Percentiles rank a stretch among this genome's conserved stretches.
Evolutionary conservation across 2,329 filamentous ascomycete genomes (phyloP).

Genomic region (Emmonsia crescens): DNA sequence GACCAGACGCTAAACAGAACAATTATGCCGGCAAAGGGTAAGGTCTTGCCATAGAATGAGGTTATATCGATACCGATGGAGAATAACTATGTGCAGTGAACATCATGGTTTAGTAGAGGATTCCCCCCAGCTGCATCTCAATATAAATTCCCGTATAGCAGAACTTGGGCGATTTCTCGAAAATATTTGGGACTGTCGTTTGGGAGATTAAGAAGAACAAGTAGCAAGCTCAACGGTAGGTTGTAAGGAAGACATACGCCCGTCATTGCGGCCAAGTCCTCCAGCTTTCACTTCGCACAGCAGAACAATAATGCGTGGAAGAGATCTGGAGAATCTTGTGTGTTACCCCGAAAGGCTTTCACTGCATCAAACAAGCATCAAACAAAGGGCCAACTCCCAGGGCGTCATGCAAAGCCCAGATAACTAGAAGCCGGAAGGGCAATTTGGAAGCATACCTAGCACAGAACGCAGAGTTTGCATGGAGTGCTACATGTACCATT

Average conservation of each 20-base stretch:
- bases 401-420: neutral
- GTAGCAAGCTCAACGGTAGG: neutral
- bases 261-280: too few relatives aligned
- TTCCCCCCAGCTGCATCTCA: too few relatives aligned
- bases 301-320: neutral
- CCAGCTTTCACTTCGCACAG: neutral
- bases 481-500: neutral
- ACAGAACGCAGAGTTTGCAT: neutral
- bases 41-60: too few relatives aligned
- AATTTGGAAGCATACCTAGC: neutral
- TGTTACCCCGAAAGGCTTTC: neutral
- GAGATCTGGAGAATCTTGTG: neutral
- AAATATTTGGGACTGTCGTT: neutral
- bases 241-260: neutral
- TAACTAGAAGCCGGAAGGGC: neutral
- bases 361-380: neutral
- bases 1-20: too few relatives aligned
- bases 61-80: too few relatives aligned
- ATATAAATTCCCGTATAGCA: too few relatives aligned
- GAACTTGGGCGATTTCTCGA: too few relatives aligned
- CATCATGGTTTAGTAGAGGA: too few relatives aligned
- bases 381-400: neutral
- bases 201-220: neutral
- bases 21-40: too few relatives aligned
- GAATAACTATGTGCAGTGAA: too few relatives aligned